Conservation (phyloP, 495 filamentous ascomycete species). For the Talaromyces proteolyticus region DNA sequence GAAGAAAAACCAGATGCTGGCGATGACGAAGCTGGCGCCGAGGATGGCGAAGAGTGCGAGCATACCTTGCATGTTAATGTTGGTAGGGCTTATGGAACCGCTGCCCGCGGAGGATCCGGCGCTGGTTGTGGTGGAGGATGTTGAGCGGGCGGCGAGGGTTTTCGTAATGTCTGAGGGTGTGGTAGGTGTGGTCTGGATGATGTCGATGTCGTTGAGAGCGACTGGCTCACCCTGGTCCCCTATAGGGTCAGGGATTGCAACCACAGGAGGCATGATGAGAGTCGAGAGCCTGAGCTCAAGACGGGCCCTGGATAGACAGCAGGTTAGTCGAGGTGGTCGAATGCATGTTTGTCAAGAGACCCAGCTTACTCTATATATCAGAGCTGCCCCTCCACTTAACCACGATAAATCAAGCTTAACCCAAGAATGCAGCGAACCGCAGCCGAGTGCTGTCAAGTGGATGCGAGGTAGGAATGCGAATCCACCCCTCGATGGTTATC, state of each 20-base stretch:
- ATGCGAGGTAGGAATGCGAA: too few species aligned
- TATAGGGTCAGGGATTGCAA: not conserved
- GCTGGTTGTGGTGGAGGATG: constrained; percentile 11
- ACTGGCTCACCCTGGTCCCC: not conserved
- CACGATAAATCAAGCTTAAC: too few species aligned
- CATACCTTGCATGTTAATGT: constrained; percentile 78
- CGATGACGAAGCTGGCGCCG: constrained; percentile 69
- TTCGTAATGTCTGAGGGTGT: constrained; percentile 13
- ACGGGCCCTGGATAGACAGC: not conserved
- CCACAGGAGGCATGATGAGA: not conserved
- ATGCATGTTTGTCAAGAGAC: too few species aligned
- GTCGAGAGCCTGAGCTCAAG: not conserved
- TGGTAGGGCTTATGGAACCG: constrained; percentile 55
- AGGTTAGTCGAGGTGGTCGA: too few species aligned
- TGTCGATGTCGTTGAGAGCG: not conserved
- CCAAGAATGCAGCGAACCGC: too few species aligned
- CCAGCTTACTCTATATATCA: too few species aligned
- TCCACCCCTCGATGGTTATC: too few species aligned
- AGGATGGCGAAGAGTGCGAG: constrained; percentile 83
- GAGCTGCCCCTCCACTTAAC: too few species aligned
- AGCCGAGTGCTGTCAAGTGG: too few species aligned
- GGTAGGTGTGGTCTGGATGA: constrained; percentile 9
- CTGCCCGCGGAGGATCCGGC: constrained; percentile 19
- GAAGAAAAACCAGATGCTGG: constrained; percentile 95
- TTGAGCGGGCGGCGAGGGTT: constrained; percentile 7